These are phyloP conservation scores for Dimocarpus longan DNA, from an alignment of 345 rosid species.

Conservation along the genomic window DNA sequence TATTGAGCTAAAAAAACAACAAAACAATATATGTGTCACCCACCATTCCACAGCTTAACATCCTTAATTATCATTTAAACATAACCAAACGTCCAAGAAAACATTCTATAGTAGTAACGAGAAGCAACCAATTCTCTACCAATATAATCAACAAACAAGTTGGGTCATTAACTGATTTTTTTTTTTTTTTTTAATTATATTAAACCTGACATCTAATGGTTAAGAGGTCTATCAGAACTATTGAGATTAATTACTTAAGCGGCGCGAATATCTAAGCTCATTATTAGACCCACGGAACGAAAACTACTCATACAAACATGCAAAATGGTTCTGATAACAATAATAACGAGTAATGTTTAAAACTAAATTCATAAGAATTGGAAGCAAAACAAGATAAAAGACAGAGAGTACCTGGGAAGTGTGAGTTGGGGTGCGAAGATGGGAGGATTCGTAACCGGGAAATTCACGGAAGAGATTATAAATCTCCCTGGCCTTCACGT, in stretches of 20 bases:
- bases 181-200: too few relatives aligned
- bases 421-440: slow-evolving; percentile 61
- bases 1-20: neutral
- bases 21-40: neutral
- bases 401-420: slow-evolving; percentile 44
- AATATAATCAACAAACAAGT: too few relatives aligned
- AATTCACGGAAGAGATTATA: slow-evolving; percentile 86
- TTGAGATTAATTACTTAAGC: too few relatives aligned
- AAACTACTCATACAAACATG: too few relatives aligned
- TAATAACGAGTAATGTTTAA: neutral
- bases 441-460: slow-evolving; percentile 87
- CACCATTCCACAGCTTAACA: neutral
- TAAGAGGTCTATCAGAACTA: too few relatives aligned
- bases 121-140: too few relatives aligned
- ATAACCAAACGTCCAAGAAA: neutral
- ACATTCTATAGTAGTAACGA: too few relatives aligned
- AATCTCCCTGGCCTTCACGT: slow-evolving; percentile 85
- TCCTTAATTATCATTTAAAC: neutral
- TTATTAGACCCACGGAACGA: too few relatives aligned
- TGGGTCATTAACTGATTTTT: too few relatives aligned
- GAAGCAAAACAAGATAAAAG: neutral
- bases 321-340: neutral
- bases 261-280: too few relatives aligned
- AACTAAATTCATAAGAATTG: neutral
- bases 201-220: too few relatives aligned